Evolutionary conservation across 345 rosid genomes (phyloP), one percentile per base, ranked within the genome.

Genomic region (Heritiera fomes): DNA sequence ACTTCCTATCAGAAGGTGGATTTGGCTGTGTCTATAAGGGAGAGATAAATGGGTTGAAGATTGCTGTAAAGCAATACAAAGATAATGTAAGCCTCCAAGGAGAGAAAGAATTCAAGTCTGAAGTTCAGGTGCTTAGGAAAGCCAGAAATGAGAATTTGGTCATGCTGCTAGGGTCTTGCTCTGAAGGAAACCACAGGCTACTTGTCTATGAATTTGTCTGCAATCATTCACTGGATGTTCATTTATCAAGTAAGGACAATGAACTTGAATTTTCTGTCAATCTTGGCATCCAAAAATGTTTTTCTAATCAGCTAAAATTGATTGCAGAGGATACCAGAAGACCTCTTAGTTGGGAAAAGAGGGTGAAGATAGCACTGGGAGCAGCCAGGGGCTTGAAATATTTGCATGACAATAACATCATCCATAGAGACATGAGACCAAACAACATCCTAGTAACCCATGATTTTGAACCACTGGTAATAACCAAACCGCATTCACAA

Each of bases 381-480:
- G 85, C 88, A 1, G 93, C 93, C 7, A 87, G 70, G 78, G 91
- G 91, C 55, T 73, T 91, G 46, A 79, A 79, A 46, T 91, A 91
- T 80, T 87, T 89, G 70, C 93, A 91, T 49, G 86, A 84, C 23
- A 87, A 88, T 75, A 88, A 78, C 79, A 88, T 91, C 71, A 75
- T 89, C 77, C 93, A 89, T 71, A 86, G 93, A 85, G 93, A 89
- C 69, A 80, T 88, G 91, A 80, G 95, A 73, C 95, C 95, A 41
- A 87, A 84, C 81, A 91, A 91, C 89, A 89, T 91, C 82, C 93
- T 89, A 30, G 89, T 88, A 34, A 91, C 93, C 5, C 91, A 91
- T 77, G 93, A 89, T 79, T 84, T 82, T 8, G 86, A 88, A 66
- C 56, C 91, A 30, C 58, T 91, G 91, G 95, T 91, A 91, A 82